These are phyloP conservation scores for Bipolaris victoriae DNA, from an alignment of 2,329 filamentous ascomycete genomes.

Conservation along the genomic window DNA sequence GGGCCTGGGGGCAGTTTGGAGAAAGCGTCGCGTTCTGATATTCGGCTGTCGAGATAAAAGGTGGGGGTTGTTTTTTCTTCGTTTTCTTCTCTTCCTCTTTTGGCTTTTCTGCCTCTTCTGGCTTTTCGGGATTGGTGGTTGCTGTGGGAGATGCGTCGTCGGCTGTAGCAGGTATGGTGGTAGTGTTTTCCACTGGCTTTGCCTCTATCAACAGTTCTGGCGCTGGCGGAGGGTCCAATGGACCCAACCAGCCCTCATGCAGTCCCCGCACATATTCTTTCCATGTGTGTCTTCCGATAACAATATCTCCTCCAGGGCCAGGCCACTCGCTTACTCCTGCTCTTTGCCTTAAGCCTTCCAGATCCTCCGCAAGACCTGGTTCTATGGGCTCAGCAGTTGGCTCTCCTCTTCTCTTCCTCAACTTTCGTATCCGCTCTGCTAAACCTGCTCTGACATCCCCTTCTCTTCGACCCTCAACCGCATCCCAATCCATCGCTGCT, in stretches of 20 bases:
- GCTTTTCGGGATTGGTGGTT: conserved; percentile 30
- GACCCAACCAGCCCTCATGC: conserved; percentile 96
- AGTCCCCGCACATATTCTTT: conserved; percentile 94
- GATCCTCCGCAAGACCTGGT: conserved; percentile 62
- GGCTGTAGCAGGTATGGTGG: conserved; percentile 19
- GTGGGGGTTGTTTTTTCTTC: conserved; percentile 65
- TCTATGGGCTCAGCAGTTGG: conserved; percentile 52
- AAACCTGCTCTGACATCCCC: conserved; percentile 89
- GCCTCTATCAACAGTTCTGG: conserved; percentile 30
- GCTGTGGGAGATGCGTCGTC: conserved; percentile 48
- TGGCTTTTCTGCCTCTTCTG: conserved; percentile 37
- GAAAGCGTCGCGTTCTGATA: conserved; percentile 73
- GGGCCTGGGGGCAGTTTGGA: conserved; percentile 67
- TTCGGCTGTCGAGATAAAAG: conserved; percentile 74
- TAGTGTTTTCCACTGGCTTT: conserved; percentile 12
- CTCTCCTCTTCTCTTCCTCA: conserved; percentile 66
- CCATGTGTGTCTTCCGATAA: conserved; percentile 92
- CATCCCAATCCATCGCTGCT: conserved; percentile 93
- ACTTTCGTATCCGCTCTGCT: conserved; percentile 80
- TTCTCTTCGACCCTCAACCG: conserved; percentile 87
- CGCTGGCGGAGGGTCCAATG: conserved; percentile 67
- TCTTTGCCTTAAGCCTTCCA: conserved; percentile 68
- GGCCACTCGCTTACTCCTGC: conserved; percentile 73
- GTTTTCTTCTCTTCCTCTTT: conserved; percentile 53
- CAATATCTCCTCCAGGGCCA: conserved; percentile 80